Evolutionary conservation across 768 basidiomycete species (phyloP).

Genomic region (Trametes cingulata): DNA sequence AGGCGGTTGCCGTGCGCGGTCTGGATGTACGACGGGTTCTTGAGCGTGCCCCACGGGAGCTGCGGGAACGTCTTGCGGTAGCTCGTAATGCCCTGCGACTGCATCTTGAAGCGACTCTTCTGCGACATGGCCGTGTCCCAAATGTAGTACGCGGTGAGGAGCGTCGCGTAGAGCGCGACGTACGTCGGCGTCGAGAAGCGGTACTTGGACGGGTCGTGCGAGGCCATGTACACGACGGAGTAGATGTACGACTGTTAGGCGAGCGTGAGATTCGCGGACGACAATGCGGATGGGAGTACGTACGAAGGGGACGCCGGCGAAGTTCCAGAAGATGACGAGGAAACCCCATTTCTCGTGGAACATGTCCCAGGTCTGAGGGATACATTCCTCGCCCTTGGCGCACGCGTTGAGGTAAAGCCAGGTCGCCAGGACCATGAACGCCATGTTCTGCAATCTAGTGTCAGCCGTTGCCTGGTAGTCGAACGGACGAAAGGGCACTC

Average conservation of each 20-base stretch:
- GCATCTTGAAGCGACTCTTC: constrained; percentile 98
- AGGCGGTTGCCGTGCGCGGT: constrained; percentile 95
- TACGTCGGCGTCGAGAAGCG: constrained; percentile 79
- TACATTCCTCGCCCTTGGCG: constrained; percentile 92
- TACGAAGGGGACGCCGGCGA: constrained; percentile 91
- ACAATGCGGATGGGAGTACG: constrained; percentile 31
- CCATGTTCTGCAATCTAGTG: constrained; percentile 72
- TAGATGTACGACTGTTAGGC: constrained; percentile 73
- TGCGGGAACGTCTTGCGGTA: constrained; percentile 95
- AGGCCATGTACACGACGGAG: constrained; percentile 98
- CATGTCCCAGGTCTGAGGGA: constrained; percentile 99
- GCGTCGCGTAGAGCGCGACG: constrained; percentile 68
- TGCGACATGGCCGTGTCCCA: constrained; percentile 97
- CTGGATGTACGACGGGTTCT: constrained; percentile 90
- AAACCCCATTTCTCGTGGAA: constrained; percentile 99
- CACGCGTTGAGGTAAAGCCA: constrained; percentile 98
- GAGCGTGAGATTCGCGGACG: constrained; percentile 3
- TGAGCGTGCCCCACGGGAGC: constrained; percentile 75
- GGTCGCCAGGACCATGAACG: constrained; percentile 93
- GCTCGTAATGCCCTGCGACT: constrained; percentile 82
- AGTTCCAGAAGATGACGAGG: constrained; percentile 98
- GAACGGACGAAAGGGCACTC: constrained; percentile 31
- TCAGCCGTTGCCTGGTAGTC: neutral
- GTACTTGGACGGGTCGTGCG: constrained; percentile 85
- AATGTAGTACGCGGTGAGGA: constrained; percentile 84